Base-by-base conservation (phyloP, 768 basidiomycete genomes). In the Gyrodon lividus region DNA sequence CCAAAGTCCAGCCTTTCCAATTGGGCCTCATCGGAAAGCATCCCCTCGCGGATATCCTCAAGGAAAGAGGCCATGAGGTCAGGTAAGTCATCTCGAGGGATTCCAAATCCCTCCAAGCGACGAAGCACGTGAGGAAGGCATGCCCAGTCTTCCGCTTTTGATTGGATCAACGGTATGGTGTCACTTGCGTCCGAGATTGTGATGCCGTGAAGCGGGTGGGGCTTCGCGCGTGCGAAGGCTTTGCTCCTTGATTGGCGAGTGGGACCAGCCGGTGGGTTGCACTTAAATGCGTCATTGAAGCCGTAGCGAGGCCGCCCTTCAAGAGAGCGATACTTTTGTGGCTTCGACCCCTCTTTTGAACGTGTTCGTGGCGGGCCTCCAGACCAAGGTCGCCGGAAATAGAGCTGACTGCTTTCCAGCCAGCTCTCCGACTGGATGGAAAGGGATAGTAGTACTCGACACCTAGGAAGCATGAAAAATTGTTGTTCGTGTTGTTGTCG, bases 31-130 rank as follows among this genome's bases (percentile, higher is more conserved):
- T 56, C 38, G 1, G 50, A 54, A 43, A 70, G 54, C 26, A 58
- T 50, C 6, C 76, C 77, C 2, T 61, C 48, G 24, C 64, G 60
- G 6, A 84, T 72, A 14, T 70, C 74, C 4, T 52, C 48, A 9
- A 70, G 61, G 52, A 79, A 87, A 5, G 59, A 58, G 4, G 62
- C 53, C 6, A 87, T 73, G 4, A 85, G 72, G 9, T 66, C 68
- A 2, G 48, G 47, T 2, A 75, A 48, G 48, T 83, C 72, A 0
- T 43, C 26, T 2, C 49, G 26, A 16, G 76, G 75, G 16, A 87
- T 68, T 10, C 84, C 84, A 52, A 79, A 84, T 1, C 67, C 56
- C 13, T 63, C 52, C 14, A 87, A 65, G 30, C 84, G 79, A 3
- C 59, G 49, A 13, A 48, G 63, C 2, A 80, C 67, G 20, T 56